A percentile compares a stretch with the other conserved stretches of the same genome.
phyloP scores from a whole-genome alignment of 352 stramenopile genomes.

The Globisporangium lucens region DNA sequence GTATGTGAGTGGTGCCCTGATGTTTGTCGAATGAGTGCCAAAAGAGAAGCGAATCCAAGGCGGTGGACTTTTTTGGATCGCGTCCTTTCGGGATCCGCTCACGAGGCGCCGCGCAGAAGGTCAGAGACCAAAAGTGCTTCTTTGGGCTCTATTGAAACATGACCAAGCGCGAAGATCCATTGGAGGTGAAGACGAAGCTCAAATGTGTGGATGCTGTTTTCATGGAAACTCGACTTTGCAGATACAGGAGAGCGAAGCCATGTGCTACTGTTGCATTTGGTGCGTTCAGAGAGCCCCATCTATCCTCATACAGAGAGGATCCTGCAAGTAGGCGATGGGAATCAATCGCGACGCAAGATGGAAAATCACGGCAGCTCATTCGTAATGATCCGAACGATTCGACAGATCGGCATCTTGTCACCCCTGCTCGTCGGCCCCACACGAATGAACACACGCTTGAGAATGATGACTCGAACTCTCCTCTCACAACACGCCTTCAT shows the following conservation, averaged over 20 bases:
- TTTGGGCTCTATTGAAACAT: no score
- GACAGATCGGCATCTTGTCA: no score
- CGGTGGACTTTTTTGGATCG: conserved; percentile 1
- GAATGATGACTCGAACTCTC: not conserved
- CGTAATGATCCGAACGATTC: no score
- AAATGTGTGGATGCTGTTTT: not conserved
- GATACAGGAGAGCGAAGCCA: not conserved
- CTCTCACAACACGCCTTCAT: not conserved
- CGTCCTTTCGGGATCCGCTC: conserved; percentile 7
- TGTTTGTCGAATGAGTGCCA: not conserved
- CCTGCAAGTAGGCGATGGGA: not conserved
- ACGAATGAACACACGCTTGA: no score
- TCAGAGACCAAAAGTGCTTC: not conserved
- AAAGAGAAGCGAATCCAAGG: not conserved
- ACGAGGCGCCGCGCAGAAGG: not conserved
- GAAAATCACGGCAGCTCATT: no score
- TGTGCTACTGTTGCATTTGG: not conserved
- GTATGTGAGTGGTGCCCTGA: not conserved
- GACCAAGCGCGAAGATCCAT: not conserved
- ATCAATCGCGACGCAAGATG: not conserved
- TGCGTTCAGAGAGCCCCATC: not conserved
- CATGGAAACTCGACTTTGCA: not conserved
- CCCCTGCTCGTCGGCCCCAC: no score
- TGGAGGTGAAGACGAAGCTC: not conserved
- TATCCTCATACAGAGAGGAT: not conserved